A percentile compares a stretch with the other conserved stretches of the same genome.
These are phyloP conservation scores for Skeletonema potamos DNA, from an alignment of 108 stramenopile species.

Conservation along the genomic window DNA sequence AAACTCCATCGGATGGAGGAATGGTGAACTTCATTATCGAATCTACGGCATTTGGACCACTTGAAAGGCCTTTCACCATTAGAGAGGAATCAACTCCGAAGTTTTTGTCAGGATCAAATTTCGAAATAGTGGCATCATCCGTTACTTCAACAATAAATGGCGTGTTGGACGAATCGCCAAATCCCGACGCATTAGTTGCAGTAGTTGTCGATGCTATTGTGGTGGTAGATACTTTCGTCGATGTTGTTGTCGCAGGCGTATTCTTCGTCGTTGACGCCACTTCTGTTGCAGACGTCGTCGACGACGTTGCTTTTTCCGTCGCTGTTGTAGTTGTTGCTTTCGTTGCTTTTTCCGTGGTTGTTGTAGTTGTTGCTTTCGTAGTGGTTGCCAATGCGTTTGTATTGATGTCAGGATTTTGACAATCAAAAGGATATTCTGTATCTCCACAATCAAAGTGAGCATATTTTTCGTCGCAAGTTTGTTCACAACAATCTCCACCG, in stretches of 20 bases:
- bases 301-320: too few relatives aligned
- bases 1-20: slow-evolving; percentile 8
- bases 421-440: slow-evolving; percentile 35
- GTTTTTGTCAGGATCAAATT: slow-evolving; percentile 21
- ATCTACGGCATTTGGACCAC: slow-evolving; percentile 26
- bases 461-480: slow-evolving; percentile 28
- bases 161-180: not conserved
- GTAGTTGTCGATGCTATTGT: not conserved
- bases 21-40: slow-evolving; percentile 23
- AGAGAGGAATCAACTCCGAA: slow-evolving; percentile 4
- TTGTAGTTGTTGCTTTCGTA: not conserved
- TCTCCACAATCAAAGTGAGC: slow-evolving; percentile 43
- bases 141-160: slow-evolving; percentile 3
- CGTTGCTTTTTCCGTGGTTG: not conserved
- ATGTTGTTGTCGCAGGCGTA: not conserved
- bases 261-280: too few relatives aligned
- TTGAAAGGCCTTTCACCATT: slow-evolving; percentile 7
- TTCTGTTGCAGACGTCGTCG: too few relatives aligned
- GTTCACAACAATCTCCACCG: slow-evolving; percentile 18
- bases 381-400: not conserved
- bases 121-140: slow-evolving; percentile 21
- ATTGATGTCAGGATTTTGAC: slow-evolving; percentile 21
- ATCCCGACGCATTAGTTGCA: not conserved
- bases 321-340: not conserved
- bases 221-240: too few relatives aligned